phyloP scores from a whole-genome alignment of 23 red algal species.

The Gracilaria gracilis region DNA sequence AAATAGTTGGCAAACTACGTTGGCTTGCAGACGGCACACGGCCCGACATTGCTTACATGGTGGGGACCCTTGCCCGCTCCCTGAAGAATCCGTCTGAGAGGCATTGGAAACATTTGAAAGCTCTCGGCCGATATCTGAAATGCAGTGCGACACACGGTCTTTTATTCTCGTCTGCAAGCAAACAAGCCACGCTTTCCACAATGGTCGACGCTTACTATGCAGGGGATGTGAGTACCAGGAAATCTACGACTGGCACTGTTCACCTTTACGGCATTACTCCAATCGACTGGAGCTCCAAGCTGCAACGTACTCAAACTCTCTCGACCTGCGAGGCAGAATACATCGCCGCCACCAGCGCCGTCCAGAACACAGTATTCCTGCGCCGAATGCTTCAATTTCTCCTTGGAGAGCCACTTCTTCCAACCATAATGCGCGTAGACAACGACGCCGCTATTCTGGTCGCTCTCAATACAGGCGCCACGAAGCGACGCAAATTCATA shows the following conservation, averaged over 20 bases:
- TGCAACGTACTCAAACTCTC: slow-evolving; percentile 39
- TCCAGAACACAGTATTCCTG: slow-evolving; percentile 25
- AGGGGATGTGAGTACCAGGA: neutral
- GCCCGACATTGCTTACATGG: neutral
- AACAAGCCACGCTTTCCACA: neutral
- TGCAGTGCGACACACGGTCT: neutral
- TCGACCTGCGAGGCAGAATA: slow-evolving; percentile 62
- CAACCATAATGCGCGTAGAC: neutral
- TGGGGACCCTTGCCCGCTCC: neutral
- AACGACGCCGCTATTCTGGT: slow-evolving; percentile 19
- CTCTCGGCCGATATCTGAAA: slow-evolving; percentile 8
- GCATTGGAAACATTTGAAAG: neutral
- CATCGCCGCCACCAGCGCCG: slow-evolving; percentile 13
- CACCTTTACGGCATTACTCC: neutral
- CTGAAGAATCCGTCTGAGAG: neutral
- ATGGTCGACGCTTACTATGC: neutral
- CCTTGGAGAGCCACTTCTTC: neutral
- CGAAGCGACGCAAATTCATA: neutral
- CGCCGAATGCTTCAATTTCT: neutral
- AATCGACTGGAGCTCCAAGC: neutral
- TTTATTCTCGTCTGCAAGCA: neutral
- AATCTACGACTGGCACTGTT: neutral
- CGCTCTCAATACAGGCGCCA: neutral
- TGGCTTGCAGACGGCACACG: slow-evolving; percentile 3
- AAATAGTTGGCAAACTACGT: slow-evolving; percentile 7